These are phyloP conservation scores for Xanthoceras sorbifolium DNA, from an alignment of 345 rosid genomes.

Conservation along the genomic window DNA sequence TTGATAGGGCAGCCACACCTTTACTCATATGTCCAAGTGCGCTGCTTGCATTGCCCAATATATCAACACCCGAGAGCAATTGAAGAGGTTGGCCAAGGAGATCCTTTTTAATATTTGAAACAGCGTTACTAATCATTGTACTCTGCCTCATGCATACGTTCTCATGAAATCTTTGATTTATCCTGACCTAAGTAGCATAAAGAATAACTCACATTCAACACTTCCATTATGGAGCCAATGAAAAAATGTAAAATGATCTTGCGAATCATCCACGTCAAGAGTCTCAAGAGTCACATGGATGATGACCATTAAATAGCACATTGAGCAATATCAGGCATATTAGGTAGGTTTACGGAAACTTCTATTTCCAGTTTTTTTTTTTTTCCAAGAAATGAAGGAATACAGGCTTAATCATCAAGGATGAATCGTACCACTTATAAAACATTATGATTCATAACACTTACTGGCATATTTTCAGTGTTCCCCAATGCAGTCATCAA, in stretches of 20 bases:
- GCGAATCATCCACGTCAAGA: not conserved
- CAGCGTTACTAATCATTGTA: conserved; percentile 78
- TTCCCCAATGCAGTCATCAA: conserved; percentile 98
- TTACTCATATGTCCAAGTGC: conserved; percentile 99
- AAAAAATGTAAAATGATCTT: not conserved
- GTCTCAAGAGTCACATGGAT: not conserved
- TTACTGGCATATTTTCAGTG: conserved; percentile 96
- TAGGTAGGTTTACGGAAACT: not conserved
- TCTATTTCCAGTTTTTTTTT: not conserved
- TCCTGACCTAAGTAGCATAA: conserved; percentile 62
- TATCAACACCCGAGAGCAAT: conserved; percentile 93
- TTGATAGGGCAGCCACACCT: conserved; percentile 96
- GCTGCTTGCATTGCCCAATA: conserved; percentile 98
- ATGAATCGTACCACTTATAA: not conserved
- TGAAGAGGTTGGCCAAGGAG: conserved; percentile 97
- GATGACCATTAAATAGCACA: not conserved
- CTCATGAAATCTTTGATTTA: conserved; percentile 80
- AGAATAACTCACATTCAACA: conserved; percentile 9
- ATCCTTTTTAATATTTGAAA: conserved; percentile 81
- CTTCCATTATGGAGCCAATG: conserved; percentile 3
- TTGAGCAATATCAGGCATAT: not conserved
- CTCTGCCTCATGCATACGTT: conserved; percentile 93
- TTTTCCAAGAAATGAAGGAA: not conserved
- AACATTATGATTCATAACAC: conserved; percentile 28
- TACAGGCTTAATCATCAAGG: not conserved